Evolutionary conservation across 2,329 filamentous ascomycete species (phyloP), one percentile per base, ranked within the genome.

Genomic region (Neoarthrinium moseri): DNA sequence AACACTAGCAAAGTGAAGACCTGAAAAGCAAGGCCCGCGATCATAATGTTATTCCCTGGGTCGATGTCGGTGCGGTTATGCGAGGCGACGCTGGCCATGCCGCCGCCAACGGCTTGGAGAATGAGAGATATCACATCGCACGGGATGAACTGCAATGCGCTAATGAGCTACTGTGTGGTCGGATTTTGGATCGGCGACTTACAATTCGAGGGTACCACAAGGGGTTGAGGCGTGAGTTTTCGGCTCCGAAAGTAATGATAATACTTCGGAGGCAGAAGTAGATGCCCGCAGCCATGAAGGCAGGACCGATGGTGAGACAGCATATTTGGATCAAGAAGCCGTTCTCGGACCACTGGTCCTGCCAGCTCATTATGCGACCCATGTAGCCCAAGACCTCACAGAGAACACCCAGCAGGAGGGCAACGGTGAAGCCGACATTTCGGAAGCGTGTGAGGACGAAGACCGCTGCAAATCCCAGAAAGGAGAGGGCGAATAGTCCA

Each of bases 11-110:
- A 68, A 5, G 78, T 81, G 48, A 74, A 63, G 34, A 85, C 82
- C 56, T 87, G 83, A 59, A 78, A 80, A 15, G 71, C 61, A 0
- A 86, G 73, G 24, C 84, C 84, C 4, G 80, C 80, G n/a, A 87
- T 72, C 74, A 83, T 83, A 64, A 86, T 76, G 57, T 85, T 68
- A 51, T 77, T 73, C n/a, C 81, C 83, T 0, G 57, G 53, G 1
- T 65, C 51, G 12, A 66, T 53, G 8, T 66, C 50, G 1, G 58
- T 54, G 35, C 67, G 52, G 43, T 69, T 59, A 39, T 69, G 64
- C 22, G 61, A 62, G 40, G 72, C 67, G 11, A 67, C 59, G 6
- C 74, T 68, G 20, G 77, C 72, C 43, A 84, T 58, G 22, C 68
- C 80, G n/a, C 81, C 83, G 34, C 83, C 83, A 1, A 71, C 67